phyloP scores from a whole-genome alignment of 352 stramenopile species.

The Globisporangium viniferum region DNA sequence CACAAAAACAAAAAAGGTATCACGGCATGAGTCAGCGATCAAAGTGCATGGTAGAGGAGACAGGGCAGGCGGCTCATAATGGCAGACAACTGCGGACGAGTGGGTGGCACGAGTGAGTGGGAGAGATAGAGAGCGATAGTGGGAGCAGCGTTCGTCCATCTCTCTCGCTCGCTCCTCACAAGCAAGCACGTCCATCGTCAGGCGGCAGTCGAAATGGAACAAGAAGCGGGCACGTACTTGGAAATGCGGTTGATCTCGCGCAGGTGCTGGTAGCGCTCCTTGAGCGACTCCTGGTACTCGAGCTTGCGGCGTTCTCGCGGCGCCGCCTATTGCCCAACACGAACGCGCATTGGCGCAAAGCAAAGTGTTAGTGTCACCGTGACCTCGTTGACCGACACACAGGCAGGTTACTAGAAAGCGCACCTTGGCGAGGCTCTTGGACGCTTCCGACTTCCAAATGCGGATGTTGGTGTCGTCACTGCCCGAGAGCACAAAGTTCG shows the following conservation, averaged over 20 bases:
- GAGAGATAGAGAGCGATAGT: background rate
- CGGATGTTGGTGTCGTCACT: slow-evolving; percentile 99
- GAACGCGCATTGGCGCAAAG: background rate
- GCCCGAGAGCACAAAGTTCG: slow-evolving; percentile 97
- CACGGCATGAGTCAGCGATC: slow-evolving; percentile 1
- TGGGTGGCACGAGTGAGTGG: background rate
- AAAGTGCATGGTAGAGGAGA: background rate
- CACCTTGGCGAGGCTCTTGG: slow-evolving; percentile 92
- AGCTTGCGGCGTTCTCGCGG: slow-evolving; percentile 88
- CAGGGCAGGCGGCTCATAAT: background rate
- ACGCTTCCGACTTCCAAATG: slow-evolving; percentile 98
- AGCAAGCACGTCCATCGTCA: background rate
- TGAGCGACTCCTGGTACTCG: slow-evolving; percentile 97
- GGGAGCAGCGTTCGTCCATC: slow-evolving; percentile 6
- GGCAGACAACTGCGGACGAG: background rate
- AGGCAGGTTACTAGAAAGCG: background rate
- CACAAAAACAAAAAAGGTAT: slow-evolving; percentile 2
- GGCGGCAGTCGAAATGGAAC: slow-evolving; percentile 1
- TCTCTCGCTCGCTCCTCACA: background rate
- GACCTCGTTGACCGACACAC: too few species aligned
- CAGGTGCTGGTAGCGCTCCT: slow-evolving; percentile 93
- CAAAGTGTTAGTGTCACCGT: background rate
- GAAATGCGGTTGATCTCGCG: slow-evolving; percentile 94
- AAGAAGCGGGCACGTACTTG: slow-evolving; percentile 54
- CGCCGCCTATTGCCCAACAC: slow-evolving; percentile 29